Evolutionary conservation across 768 basidiomycete genomes (phyloP).

Genomic region (Holtermanniella nyarrowii): DNA sequence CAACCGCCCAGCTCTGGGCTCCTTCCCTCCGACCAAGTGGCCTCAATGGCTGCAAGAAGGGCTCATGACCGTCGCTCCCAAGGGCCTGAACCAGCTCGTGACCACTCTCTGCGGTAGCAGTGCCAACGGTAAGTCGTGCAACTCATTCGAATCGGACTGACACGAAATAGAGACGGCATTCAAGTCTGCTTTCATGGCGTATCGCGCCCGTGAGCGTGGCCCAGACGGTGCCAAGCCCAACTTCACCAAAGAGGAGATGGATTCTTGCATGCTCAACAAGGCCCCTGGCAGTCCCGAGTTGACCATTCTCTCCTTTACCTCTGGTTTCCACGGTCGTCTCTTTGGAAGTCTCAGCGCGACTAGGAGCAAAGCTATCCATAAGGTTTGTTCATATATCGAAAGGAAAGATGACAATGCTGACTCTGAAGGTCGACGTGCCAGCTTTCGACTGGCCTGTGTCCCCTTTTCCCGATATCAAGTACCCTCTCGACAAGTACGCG

Average conservation of each 20-base stretch:
- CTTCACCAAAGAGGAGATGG: conserved; percentile 40
- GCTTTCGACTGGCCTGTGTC: conserved; percentile 45
- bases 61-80: conserved; percentile 41
- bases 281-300: conserved; percentile 42
- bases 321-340: conserved; percentile 44
- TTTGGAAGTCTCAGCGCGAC: conserved; percentile 43
- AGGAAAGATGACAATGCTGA: neutral
- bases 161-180: conserved; percentile 39
- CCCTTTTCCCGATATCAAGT: conserved; percentile 42
- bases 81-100: conserved; percentile 41
- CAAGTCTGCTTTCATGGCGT: conserved; percentile 44
- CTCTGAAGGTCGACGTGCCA: conserved; percentile 41
- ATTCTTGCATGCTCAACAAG: conserved; percentile 43
- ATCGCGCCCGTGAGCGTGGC: conserved; percentile 34
- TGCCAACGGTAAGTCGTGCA: conserved; percentile 24
- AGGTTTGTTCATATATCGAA: conserved; percentile 17
- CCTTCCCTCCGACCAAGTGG: conserved; percentile 42
- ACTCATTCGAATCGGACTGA: conserved; percentile 6
- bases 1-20: conserved; percentile 43
- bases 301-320: conserved; percentile 41
- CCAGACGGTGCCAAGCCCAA: conserved; percentile 8
- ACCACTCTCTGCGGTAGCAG: conserved; percentile 37
- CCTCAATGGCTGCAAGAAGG: conserved; percentile 32
- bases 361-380: conserved; percentile 44
- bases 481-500: conserved; percentile 41